A percentile compares a stretch with the other conserved stretches of the same genome.
Evolutionary conservation across 2,329 filamentous ascomycete species (phyloP).

Genomic region (Fusarium foetens): DNA sequence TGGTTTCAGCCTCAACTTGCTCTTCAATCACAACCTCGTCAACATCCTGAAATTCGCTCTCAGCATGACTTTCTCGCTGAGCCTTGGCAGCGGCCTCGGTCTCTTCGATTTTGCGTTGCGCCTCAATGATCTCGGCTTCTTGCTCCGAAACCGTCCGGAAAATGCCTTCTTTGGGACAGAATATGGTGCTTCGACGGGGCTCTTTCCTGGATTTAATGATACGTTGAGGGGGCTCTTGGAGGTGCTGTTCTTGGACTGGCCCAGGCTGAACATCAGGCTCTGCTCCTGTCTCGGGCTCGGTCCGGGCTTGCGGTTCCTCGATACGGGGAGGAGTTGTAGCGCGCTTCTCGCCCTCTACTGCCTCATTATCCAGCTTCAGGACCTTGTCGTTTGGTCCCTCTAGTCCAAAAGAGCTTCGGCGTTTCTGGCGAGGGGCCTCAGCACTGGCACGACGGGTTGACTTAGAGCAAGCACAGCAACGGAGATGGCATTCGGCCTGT

Average conservation of each 20-base stretch:
- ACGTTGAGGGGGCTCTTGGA: slow-evolving; percentile 34
- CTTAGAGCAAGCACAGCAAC: slow-evolving; percentile 70
- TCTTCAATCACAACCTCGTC: slow-evolving; percentile 29
- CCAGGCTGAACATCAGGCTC: slow-evolving; percentile 11
- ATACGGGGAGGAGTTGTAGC: slow-evolving; percentile 22
- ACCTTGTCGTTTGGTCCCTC: slow-evolving; percentile 47
- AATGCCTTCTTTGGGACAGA: slow-evolving; percentile 70
- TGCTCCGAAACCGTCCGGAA: slow-evolving; percentile 69
- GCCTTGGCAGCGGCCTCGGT: slow-evolving; percentile 21
- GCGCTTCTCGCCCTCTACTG: slow-evolving; percentile 40
- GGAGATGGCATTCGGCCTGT: slow-evolving; percentile 77
- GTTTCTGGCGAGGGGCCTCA: slow-evolving; percentile 36
- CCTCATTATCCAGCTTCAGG: slow-evolving; percentile 50
- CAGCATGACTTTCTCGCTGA: slow-evolving; percentile 7
- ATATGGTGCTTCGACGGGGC: slow-evolving; percentile 63
- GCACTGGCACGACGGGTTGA: slow-evolving; percentile 32
- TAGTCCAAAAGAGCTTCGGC: slow-evolving; percentile 40
- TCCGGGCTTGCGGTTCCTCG: slow-evolving; percentile 33
- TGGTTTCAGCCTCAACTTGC: slow-evolving; percentile 35
- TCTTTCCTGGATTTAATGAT: slow-evolving; percentile 49
- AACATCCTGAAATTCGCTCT: slow-evolving; percentile 8
- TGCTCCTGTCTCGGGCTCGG: slow-evolving; percentile 13
- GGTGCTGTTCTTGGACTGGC: slow-evolving; percentile 39
- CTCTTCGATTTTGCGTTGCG: slow-evolving; percentile 43
- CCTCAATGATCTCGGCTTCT: slow-evolving; percentile 58